A percentile compares a stretch with the other conserved stretches of the same genome.
Conservation (phyloP, 2,329 filamentous ascomycete species). For the Neofusicoccum kwambonambiense region DNA sequence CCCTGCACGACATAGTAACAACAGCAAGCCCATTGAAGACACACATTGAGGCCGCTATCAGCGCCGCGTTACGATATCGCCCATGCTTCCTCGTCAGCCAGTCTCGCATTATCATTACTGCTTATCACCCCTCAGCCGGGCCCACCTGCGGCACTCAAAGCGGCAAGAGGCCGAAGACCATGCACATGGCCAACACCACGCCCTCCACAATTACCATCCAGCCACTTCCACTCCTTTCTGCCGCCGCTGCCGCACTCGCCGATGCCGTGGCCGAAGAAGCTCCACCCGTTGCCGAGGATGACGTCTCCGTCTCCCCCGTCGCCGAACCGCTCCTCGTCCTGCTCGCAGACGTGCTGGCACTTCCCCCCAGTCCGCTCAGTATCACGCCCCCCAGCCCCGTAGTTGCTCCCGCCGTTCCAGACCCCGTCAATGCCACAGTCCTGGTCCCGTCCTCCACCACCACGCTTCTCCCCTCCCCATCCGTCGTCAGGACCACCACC, state of each 20-base stretch:
- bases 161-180: not conserved
- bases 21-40: no score
- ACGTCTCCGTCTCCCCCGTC: not conserved
- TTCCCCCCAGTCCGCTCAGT: not conserved
- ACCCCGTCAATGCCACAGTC: not conserved
- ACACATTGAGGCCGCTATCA: no score
- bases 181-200: not conserved
- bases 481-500: constrained; percentile 3
- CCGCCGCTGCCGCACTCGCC: not conserved
- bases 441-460: not conserved
- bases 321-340: not conserved
- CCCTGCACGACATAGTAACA: no score
- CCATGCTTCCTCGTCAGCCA: not conserved
- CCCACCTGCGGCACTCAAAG: not conserved
- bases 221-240: not conserved
- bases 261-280: not conserved
- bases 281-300: not conserved
- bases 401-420: not conserved
- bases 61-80: not conserved
- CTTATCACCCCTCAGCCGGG: not conserved
- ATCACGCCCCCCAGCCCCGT: not conserved
- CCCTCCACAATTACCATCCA: not conserved
- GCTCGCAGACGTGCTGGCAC: not conserved
- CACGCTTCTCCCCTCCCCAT: not conserved
- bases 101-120: not conserved